Evolutionary conservation across 1,284 basidiomycete species (phyloP).

Genomic region (Anthracocystis walkeri): DNA sequence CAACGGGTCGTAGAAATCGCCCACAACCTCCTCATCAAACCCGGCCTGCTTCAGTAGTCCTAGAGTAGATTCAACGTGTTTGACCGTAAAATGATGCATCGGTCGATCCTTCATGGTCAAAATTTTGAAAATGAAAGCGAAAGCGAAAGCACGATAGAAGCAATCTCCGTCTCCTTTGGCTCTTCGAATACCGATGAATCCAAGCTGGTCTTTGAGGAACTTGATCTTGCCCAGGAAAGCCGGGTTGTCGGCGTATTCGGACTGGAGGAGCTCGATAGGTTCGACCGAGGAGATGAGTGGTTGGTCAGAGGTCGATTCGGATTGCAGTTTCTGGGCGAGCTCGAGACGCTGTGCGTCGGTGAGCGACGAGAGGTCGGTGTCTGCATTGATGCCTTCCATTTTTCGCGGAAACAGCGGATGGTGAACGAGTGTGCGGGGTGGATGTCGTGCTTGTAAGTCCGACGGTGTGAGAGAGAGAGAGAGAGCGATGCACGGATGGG

Average conservation of each 20-base stretch:
- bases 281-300: slow-evolving; percentile 52
- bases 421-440: neutral
- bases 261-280: slow-evolving; percentile 50
- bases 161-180: slow-evolving; percentile 65
- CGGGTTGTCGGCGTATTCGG: slow-evolving; percentile 48
- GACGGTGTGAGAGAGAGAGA: neutral
- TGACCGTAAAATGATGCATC: slow-evolving; percentile 49
- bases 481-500: neutral
- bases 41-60: slow-evolving; percentile 54
- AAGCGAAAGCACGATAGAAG: slow-evolving; percentile 65
- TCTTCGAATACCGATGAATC: slow-evolving; percentile 53
- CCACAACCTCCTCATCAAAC: slow-evolving; percentile 52
- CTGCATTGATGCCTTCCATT: slow-evolving; percentile 48
- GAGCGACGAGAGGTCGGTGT: slow-evolving; percentile 39
- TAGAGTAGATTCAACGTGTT: slow-evolving; percentile 58
- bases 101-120: slow-evolving; percentile 52
- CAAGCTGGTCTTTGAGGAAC: slow-evolving; percentile 53
- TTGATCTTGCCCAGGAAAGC: slow-evolving; percentile 52
- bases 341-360: slow-evolving; percentile 52
- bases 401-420: neutral
- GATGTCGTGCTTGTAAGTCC: slow-evolving; percentile 1
- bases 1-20: slow-evolving; percentile 63
- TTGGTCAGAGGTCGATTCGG: slow-evolving; percentile 29
- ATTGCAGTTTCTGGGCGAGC: slow-evolving; percentile 48
- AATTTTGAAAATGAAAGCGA: slow-evolving; percentile 57